A percentile compares a stretch with the other conserved stretches of the same genome.
phyloP scores from a whole-genome alignment of 768 basidiomycete species.

The Cyclocybe aegerita region DNA sequence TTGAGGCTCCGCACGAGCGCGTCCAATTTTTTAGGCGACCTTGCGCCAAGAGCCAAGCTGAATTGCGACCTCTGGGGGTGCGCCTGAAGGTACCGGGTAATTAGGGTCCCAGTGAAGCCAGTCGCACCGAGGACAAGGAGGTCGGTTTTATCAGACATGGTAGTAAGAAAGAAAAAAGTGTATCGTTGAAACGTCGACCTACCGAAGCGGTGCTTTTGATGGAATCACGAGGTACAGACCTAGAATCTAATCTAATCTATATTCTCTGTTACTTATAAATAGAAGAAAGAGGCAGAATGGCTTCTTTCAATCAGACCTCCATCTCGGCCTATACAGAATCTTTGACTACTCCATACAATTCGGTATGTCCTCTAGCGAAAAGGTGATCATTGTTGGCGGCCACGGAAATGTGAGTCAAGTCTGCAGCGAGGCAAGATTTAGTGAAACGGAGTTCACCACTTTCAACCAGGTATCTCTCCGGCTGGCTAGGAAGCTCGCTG shows the following conservation, averaged over 20 bases:
- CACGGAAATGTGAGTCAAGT: slow-evolving; percentile 44
- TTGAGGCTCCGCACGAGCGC: slow-evolving; percentile 45
- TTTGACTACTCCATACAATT: too few relatives aligned
- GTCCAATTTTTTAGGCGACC: slow-evolving; percentile 64
- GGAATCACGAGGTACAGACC: too few relatives aligned
- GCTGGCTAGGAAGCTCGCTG: slow-evolving; percentile 49
- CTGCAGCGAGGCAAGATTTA: background rate
- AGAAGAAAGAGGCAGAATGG: too few relatives aligned
- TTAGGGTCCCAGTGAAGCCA: slow-evolving; percentile 73
- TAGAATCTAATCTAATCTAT: background rate
- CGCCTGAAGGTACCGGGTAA: slow-evolving; percentile 60
- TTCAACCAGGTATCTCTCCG: slow-evolving; percentile 40
- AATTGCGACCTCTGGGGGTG: slow-evolving; percentile 64
- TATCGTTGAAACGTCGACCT: too few relatives aligned
- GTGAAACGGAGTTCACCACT: background rate
- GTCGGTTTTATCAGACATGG: slow-evolving; percentile 37
- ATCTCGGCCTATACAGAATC: too few relatives aligned
- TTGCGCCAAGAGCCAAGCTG: slow-evolving; percentile 67
- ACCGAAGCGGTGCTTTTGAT: too few relatives aligned
- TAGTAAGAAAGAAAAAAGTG: background rate
- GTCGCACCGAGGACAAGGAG: slow-evolving; percentile 76
- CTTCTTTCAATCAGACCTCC: too few relatives aligned
- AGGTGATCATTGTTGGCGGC: slow-evolving; percentile 53
- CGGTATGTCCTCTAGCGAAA: slow-evolving; percentile 23
- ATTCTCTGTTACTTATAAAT: too few relatives aligned